Conservation (phyloP, 2,329 filamentous ascomycete genomes). For the Xylariomycetidae sp. region DNA sequence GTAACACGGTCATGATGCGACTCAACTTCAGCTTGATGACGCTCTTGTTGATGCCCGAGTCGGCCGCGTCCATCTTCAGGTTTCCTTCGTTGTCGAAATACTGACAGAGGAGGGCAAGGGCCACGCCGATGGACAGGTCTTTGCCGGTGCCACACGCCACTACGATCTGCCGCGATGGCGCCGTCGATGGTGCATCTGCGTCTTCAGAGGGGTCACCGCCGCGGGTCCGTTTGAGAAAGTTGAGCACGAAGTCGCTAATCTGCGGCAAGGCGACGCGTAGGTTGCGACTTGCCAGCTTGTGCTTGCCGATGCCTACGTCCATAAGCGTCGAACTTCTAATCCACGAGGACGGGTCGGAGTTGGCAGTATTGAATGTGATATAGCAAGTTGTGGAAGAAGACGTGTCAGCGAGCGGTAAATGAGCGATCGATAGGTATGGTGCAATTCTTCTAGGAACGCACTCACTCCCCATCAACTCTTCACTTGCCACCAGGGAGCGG, state of each 20-base stretch:
- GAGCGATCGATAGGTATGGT: slow-evolving; percentile 23
- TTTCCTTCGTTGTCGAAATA: slow-evolving; percentile 63
- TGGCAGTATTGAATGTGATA: slow-evolving; percentile 38
- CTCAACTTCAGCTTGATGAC: slow-evolving; percentile 73
- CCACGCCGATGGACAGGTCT: slow-evolving; percentile 74
- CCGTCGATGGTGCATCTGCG: slow-evolving; percentile 17
- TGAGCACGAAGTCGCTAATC: slow-evolving; percentile 53
- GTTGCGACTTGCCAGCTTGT: slow-evolving; percentile 78
- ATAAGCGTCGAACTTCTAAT: slow-evolving; percentile 32
- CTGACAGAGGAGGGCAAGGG: slow-evolving; percentile 71
- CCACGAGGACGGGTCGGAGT: slow-evolving; percentile 42
- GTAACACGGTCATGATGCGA: slow-evolving; percentile 75
- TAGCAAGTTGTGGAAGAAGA: slow-evolving; percentile 26
- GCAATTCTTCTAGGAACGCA: slow-evolving; percentile 28
- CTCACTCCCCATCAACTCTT: not conserved
- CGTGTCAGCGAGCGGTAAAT: slow-evolving; percentile 10
- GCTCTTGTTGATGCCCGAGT: slow-evolving; percentile 58
- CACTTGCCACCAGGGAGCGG: slow-evolving; percentile 32
- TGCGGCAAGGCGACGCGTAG: slow-evolving; percentile 66
- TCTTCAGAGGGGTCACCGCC: slow-evolving; percentile 12
- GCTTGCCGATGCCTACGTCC: slow-evolving; percentile 61
- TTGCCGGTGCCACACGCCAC: slow-evolving; percentile 73
- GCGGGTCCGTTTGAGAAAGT: slow-evolving; percentile 26
- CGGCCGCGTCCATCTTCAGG: slow-evolving; percentile 2
- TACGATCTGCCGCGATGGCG: slow-evolving; percentile 41